phyloP scores from a whole-genome alignment of 805 yeast genomes.

The Metschnikowia picachoensis region DNA sequence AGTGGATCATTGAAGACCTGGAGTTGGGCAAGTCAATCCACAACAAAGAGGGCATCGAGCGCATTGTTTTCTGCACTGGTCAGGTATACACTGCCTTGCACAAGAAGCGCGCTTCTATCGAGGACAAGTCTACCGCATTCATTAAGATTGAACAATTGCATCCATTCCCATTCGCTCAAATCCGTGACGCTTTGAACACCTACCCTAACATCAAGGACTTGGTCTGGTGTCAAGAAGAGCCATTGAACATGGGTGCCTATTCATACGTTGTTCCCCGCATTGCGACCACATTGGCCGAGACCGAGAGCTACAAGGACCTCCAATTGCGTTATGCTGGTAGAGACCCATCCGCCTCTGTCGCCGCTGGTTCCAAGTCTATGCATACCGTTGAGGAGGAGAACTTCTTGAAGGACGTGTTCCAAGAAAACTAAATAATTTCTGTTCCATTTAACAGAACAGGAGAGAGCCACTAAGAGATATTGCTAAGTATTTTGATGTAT shows the following conservation, averaged over 20 bases:
- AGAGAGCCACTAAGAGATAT: not conserved
- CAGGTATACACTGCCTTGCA: slow-evolving; percentile 92
- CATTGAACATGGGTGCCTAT: slow-evolving; percentile 94
- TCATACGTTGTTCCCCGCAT: slow-evolving; percentile 79
- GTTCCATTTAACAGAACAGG: not conserved
- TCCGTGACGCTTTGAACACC: slow-evolving; percentile 74
- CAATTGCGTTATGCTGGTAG: slow-evolving; percentile 88
- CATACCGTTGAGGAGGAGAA: slow-evolving; percentile 86
- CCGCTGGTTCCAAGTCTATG: slow-evolving; percentile 91
- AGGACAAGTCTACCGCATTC: slow-evolving; percentile 81
- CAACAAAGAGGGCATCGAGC: slow-evolving; percentile 79
- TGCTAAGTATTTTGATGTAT: not conserved
- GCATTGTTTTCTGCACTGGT: slow-evolving; percentile 80
- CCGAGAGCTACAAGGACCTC: slow-evolving; percentile 58
- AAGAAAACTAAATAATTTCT: slow-evolving; percentile 11
- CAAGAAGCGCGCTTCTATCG: slow-evolving; percentile 79
- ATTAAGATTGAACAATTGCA: slow-evolving; percentile 90
- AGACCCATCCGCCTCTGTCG: slow-evolving; percentile 96
- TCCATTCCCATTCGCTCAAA: slow-evolving; percentile 97
- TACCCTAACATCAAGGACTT: slow-evolving; percentile 84
- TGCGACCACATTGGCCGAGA: slow-evolving; percentile 68
- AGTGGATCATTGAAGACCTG: slow-evolving; percentile 92
- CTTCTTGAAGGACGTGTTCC: slow-evolving; percentile 64
- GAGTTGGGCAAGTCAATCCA: slow-evolving; percentile 78
- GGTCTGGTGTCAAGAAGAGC: slow-evolving; percentile 98